Conservation (phyloP, 306 rosid species). For the Lathyrus oleraceus region DNA sequence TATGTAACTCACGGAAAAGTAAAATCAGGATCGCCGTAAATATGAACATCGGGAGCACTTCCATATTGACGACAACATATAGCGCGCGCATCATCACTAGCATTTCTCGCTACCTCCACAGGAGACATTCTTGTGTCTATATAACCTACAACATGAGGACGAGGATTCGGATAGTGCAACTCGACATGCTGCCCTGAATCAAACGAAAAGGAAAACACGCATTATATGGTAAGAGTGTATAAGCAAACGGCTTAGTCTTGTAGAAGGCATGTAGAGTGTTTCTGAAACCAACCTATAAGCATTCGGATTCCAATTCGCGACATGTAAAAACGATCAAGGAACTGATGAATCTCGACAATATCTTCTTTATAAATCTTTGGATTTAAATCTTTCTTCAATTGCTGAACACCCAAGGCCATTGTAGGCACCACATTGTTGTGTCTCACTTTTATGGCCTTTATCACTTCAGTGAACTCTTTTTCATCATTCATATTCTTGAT, state of each 20-base stretch:
- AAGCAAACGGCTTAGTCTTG: too few relatives aligned
- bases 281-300: conserved; percentile 71
- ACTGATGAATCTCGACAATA: conserved; percentile 81
- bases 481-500: conserved; percentile 68
- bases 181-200: conserved; percentile 95
- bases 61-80: conserved; percentile 89
- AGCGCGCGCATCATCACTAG: conserved; percentile 83
- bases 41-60: conserved; percentile 67
- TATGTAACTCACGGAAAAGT: conserved; percentile 82
- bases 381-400: conserved; percentile 71
- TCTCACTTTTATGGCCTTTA: conserved; percentile 92
- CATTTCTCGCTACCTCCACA: conserved; percentile 65
- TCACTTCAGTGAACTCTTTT: conserved; percentile 76
- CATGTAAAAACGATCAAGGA: conserved; percentile 95
- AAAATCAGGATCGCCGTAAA: conserved; percentile 84
- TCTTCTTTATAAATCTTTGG: conserved; percentile 57
- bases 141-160: conserved; percentile 78
- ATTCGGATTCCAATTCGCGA: conserved; percentile 97
- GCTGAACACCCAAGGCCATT: conserved; percentile 98
- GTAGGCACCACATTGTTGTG: conserved; percentile 96
- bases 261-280: too few relatives aligned
- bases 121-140: conserved; percentile 95
- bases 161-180: conserved; percentile 90
- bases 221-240: background rate
- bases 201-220: conserved; percentile 25